Evolutionary conservation across 106 monocot genomes (phyloP), one percentile per base, ranked within the genome.

Genomic region (Vanilla planifolia): DNA sequence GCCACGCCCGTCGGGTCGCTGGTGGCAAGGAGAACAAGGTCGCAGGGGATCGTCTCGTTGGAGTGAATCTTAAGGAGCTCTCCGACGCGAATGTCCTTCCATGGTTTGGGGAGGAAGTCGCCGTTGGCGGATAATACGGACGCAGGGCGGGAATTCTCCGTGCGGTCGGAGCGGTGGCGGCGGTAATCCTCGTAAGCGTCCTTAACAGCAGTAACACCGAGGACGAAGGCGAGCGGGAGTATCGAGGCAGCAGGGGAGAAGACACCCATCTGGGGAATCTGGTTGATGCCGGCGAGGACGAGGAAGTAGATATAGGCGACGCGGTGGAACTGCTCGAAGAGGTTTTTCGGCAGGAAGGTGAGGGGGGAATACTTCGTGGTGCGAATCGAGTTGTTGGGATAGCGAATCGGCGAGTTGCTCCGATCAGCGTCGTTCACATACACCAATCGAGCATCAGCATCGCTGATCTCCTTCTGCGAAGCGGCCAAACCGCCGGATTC

Each of bases 251-350:
- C 48, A 10, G 77, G 79, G 26, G 80, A 43, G 67, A 76, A 77
- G n/a, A 85, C 80, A 41, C 74, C 64, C 19, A 86, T 68, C 67
- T 77, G 79, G 24, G 86, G 82, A 34, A 86, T 25, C 35, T 79
- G 74, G 73, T 92, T 92, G 30, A 92, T 76, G 36, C 46, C 65
- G 4, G 59, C 82, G 28, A 85, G 75, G 45, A 83, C 23, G 42
- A 91, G 70, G 74, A 86, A 86, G 71, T 91, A 91, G 30, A 92
- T 7, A 61, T 86, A 92, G 43, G 91, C 80, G 33, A 78, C 50
- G 53, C 86, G 86, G 72, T 67, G 86, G 79, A 83, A 92, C 74
- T 92, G 91, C 74, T 92, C 83, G 74, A 68, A 92, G 55, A 92
- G 83, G 69, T 92, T 86, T 35, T 75, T 70, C 5, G 91, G 91